These are phyloP conservation scores for Ceratocystis smalleyi DNA, from an alignment of 2,329 filamentous ascomycete species.

Conservation along the genomic window DNA sequence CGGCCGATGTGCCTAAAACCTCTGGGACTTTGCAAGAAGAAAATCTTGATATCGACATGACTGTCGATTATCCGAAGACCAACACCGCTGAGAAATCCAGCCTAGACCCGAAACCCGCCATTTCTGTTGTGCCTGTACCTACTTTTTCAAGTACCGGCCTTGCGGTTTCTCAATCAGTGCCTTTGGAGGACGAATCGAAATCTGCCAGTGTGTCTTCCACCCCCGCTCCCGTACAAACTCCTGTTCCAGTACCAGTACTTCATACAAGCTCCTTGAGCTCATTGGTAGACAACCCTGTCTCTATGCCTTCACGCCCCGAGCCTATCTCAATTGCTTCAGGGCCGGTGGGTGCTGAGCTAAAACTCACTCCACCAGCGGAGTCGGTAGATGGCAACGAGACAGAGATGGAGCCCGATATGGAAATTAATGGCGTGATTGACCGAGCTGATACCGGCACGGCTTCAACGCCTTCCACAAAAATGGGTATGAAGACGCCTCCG, in stretches of 20 bases:
- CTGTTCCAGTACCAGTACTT: neutral
- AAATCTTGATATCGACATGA: conserved; percentile 3
- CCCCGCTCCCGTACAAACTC: neutral
- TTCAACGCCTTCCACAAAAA: conserved; percentile 24
- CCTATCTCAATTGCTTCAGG: neutral
- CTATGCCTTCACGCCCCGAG: neutral
- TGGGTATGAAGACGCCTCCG: conserved; percentile 39
- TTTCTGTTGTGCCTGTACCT: neutral
- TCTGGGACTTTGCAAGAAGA: neutral
- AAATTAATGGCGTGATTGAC: conserved; percentile 38
- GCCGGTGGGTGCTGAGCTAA: conserved; percentile 15
- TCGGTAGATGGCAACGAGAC: conserved; percentile 18
- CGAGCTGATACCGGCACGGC: conserved; percentile 36
- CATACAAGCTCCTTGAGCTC: neutral
- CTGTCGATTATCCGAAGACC: neutral
- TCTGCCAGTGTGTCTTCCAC: neutral
- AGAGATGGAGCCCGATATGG: conserved; percentile 24
- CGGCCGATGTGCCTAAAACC: neutral
- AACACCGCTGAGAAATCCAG: neutral
- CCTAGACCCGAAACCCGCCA: neutral
- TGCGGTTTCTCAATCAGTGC: neutral
- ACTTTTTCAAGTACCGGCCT: neutral
- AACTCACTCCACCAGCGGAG: conserved; percentile 18
- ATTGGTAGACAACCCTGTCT: neutral
- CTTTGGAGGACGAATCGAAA: neutral